These are phyloP conservation scores for Candida hungchunana DNA, from an alignment of 805 yeast genomes.

Conservation along the genomic window DNA sequence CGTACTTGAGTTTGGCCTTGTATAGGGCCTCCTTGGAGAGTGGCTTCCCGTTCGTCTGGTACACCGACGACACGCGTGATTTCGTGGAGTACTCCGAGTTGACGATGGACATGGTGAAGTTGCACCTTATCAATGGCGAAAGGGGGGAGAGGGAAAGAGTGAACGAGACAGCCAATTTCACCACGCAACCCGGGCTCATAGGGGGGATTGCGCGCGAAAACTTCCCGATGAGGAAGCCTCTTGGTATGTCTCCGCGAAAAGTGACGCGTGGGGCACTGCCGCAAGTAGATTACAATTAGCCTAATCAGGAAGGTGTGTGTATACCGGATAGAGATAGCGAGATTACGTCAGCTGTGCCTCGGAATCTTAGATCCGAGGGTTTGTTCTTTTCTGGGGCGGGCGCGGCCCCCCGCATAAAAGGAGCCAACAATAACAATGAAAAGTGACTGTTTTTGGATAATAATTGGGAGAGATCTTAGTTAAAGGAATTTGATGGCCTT, in stretches of 20 bases:
- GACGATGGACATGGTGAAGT: slow-evolving; percentile 20
- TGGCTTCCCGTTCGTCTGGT: slow-evolving; percentile 68
- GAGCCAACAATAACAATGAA: too few species aligned
- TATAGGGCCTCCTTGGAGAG: slow-evolving; percentile 71
- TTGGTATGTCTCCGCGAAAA: too few species aligned
- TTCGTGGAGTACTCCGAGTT: too few species aligned
- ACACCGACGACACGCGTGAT: slow-evolving; percentile 36
- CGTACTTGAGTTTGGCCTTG: slow-evolving; percentile 68
- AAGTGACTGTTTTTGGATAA: too few species aligned
- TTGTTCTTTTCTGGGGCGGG: too few species aligned
- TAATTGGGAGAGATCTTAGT: too few species aligned
- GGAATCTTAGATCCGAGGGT: too few species aligned
- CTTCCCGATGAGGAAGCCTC: slow-evolving; percentile 2
- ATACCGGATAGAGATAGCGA: slow-evolving; percentile 1
- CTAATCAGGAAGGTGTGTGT: slow-evolving; percentile 14
- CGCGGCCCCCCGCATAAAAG: too few species aligned
- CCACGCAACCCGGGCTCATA: slow-evolving; percentile 1
- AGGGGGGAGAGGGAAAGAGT: not conserved
- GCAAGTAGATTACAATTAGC: slow-evolving; percentile 1
- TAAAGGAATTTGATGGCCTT: too few species aligned
- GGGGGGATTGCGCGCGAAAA: slow-evolving; percentile 3
- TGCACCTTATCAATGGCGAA: not conserved
- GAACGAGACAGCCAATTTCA: slow-evolving; percentile 5
- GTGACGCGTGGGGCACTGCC: slow-evolving; percentile 4
- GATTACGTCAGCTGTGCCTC: not conserved